Evolutionary conservation across 2,329 filamentous ascomycete species (phyloP).

Genomic region (Beauveria pseudobassiana): DNA sequence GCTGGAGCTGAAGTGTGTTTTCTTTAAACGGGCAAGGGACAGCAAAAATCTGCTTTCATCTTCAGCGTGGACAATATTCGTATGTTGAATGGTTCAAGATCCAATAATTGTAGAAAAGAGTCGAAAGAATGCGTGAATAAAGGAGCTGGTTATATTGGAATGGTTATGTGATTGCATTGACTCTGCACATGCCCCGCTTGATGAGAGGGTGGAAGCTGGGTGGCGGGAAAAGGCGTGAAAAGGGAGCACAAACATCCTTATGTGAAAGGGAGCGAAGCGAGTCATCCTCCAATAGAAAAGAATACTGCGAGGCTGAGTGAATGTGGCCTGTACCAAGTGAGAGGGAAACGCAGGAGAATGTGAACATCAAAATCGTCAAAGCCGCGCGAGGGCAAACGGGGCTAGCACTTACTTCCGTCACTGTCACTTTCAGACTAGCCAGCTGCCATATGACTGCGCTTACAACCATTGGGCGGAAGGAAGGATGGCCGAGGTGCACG

Average conservation of each 20-base stretch:
- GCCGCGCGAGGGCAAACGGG: neutral
- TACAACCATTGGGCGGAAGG: neutral
- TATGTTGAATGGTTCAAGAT: neutral
- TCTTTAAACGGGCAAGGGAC: neutral
- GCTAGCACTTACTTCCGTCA: neutral
- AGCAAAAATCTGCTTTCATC: neutral
- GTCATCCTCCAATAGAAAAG: neutral
- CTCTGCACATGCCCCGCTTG: neutral
- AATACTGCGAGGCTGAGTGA: neutral
- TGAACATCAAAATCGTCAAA: constrained; percentile 1
- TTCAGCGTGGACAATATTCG: neutral
- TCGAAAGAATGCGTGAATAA: neutral
- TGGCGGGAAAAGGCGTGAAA: neutral
- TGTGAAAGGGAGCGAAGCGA: neutral
- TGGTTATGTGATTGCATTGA: neutral
- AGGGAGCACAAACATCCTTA: neutral
- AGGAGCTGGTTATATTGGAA: neutral
- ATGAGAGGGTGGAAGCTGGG: neutral
- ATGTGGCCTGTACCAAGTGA: constrained; percentile 1
- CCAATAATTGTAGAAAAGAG: neutral
- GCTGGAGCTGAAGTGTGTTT: neutral
- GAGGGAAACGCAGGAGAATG: constrained; percentile 4
- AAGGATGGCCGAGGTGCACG: neutral
- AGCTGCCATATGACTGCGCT: neutral
- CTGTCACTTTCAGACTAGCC: neutral